A percentile compares a stretch with the other conserved stretches of the same genome.
Conservation (phyloP, 176 grass and related monocot genomes). For the Secale cereale region DNA sequence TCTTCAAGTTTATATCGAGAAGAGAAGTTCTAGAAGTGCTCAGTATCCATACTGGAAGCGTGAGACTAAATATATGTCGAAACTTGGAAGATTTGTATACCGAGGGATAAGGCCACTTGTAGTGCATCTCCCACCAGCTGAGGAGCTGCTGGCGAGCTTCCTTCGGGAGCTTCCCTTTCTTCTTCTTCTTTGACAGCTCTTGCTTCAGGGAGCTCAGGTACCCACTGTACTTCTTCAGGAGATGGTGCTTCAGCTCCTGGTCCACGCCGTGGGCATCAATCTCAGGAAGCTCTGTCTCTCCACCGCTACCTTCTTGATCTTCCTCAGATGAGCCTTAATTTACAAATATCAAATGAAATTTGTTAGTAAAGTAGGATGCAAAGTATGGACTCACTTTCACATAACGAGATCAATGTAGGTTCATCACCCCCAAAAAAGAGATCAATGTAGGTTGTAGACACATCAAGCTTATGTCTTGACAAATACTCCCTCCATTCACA, state of each 20-base stretch:
- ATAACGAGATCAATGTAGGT: background rate
- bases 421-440: background rate
- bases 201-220: constrained; percentile 97
- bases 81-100: constrained; percentile 24
- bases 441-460: background rate
- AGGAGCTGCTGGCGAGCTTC: constrained; percentile 92
- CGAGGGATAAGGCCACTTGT: constrained; percentile 99
- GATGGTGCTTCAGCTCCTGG: constrained; percentile 91
- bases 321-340: constrained; percentile 91
- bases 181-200: constrained; percentile 98
- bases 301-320: constrained; percentile 86
- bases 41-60: background rate
- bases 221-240: constrained; percentile 96
- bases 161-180: constrained; percentile 97
- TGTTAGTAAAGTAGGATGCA: background rate
- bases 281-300: constrained; percentile 77
- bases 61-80: background rate
- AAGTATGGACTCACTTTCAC: background rate
- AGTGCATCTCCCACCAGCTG: constrained; percentile 94
- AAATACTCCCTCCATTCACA: background rate
- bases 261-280: constrained; percentile 76
- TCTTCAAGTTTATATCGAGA: background rate
- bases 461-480: background rate
- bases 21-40: background rate
- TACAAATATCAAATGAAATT: constrained; percentile 17